These are phyloP conservation scores for Amorphotheca resinae DNA, from an alignment of 495 filamentous ascomycete genomes.

Conservation along the genomic window DNA sequence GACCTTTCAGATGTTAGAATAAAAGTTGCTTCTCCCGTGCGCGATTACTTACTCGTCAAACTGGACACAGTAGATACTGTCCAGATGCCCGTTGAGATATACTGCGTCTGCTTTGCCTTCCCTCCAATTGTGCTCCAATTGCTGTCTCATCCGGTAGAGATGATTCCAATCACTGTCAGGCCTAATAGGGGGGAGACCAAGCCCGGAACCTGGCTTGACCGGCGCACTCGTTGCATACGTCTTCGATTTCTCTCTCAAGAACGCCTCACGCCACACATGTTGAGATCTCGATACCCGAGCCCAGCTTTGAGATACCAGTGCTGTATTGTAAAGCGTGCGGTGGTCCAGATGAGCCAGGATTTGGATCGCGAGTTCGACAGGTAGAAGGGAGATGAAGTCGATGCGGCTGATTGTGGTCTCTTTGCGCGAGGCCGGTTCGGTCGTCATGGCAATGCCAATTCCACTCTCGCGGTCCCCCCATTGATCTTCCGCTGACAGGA, in stretches of 20 bases:
- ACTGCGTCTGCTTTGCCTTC: conserved; percentile 63
- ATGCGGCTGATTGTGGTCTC: conserved; percentile 24
- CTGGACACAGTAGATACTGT: conserved; percentile 94
- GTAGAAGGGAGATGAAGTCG: conserved; percentile 58
- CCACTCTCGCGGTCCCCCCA: conserved; percentile 58
- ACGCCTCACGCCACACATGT: conserved; percentile 69
- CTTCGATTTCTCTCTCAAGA: conserved; percentile 49
- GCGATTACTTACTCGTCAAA: conserved; percentile 82
- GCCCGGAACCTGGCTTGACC: conserved; percentile 31
- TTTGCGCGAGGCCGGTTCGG: conserved; percentile 14
- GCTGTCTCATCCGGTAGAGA: conserved; percentile 62
- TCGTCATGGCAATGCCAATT: conserved; percentile 61
- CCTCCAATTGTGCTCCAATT: conserved; percentile 69
- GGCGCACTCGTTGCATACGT: conserved; percentile 38
- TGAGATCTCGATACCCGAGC: conserved; percentile 43
- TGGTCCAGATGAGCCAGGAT: conserved; percentile 63
- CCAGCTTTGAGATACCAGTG: conserved; percentile 56
- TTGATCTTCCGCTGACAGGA: conserved; percentile 25
- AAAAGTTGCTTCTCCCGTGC: conserved; percentile 5
- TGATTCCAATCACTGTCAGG: conserved; percentile 66
- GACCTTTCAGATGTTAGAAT: conserved; percentile 35
- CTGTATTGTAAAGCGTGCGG: conserved; percentile 44
- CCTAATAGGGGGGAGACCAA: conserved; percentile 35
- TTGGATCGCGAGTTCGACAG: conserved; percentile 58
- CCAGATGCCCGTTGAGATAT: conserved; percentile 82